Evolutionary conservation across 2,329 filamentous ascomycete species (phyloP), one percentile per base, ranked within the genome.

Genomic region (Cercospora sp.): DNA sequence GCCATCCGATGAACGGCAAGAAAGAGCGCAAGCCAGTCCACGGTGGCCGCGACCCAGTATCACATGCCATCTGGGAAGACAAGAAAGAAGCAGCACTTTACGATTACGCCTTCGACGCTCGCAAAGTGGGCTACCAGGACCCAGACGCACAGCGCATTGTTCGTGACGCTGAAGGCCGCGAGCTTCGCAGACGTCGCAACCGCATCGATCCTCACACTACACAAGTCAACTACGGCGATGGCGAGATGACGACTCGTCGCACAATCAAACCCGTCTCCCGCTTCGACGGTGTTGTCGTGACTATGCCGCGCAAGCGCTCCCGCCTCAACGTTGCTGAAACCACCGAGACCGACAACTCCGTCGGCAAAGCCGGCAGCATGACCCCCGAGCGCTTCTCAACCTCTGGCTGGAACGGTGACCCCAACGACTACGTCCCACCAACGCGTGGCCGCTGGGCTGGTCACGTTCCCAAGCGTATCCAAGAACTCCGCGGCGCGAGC

Each of bases 71-170:
- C 2, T 88, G 82, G 68, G 86, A 88, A 73, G 87, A 87, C 71
- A 84, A 84, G 76, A 88, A 88, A 71, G 87, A 89, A 78, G 83
- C 87, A 1, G 83, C 84, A 66, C 78, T 89, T 0, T 89, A 89
- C 73, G 85, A 86, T 65, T 89, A 88, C 75, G 82, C 81, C 36
- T 86, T 86, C 74, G 85, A 87, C 69, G 77, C 84, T 0, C 85
- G 85, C 72, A 83, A 82, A 67, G 72, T 79, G 55, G 83, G 83
- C n/a, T 80, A 78, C 63, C 87, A 88, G 71, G 84, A 89, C 73
- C 85, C 87, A 0, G 87, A 87, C 67, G 76, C 80, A 1, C 87
- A 89, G 69, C 78, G 80, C 36, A 80, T 82, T 59, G 79, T 82
- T 3, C 79, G 80, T 63, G 82, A 84, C 48, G 79, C 77, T 31